Evolutionary conservation across 331 rosid genomes (phyloP), one percentile per base, ranked within the genome.

Genomic region (Erythrophleum ivorense): DNA sequence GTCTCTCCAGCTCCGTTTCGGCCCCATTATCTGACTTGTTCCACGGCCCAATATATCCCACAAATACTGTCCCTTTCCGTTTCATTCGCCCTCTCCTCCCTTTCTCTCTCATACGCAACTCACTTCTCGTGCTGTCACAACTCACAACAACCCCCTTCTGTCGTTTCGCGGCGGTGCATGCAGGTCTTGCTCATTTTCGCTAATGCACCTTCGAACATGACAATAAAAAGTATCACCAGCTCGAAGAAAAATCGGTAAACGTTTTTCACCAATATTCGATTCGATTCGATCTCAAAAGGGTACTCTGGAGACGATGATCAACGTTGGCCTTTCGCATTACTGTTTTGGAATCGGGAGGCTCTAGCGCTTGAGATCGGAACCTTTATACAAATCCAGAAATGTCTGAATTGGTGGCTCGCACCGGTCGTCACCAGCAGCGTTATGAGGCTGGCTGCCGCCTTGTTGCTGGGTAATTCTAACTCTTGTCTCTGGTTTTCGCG

Each of bases 381-480:
- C 6, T 9, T 9, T 48, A 0, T 19, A 19, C 38, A 34, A 33
- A 29, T 21, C n/a, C 18, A 6, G 29, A 9, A 73, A 76, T 86
- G 89, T 64, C 87, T 50, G 87, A 8, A 3, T 57, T 54, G 49
- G 52, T 67, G 24, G 63, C 34, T 5, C 15, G 81, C 0, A 21
- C 10, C 7, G 73, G 33, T 0, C 79, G 75, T 71, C 75, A 46
- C 10, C 75, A 46, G 21, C 75, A 71, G 21, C 75, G 75, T 24
- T 71, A 71, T 6, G 75, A 71, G 58, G 21, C 38, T 43, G 75
- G 75, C 29, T 71, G 75, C 33, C 75, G 75, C 75, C 75, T 71
- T 5, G 34, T 71, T 55, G 75, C 75, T 8, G 75, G 75, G 75
- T 71, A 48, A 46, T 24, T 46, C 36, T 41, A 6, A 21, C 48